These are phyloP conservation scores for Kodamaea suecica DNA, from an alignment of 1,139 yeast genomes.

Conservation along the genomic window DNA sequence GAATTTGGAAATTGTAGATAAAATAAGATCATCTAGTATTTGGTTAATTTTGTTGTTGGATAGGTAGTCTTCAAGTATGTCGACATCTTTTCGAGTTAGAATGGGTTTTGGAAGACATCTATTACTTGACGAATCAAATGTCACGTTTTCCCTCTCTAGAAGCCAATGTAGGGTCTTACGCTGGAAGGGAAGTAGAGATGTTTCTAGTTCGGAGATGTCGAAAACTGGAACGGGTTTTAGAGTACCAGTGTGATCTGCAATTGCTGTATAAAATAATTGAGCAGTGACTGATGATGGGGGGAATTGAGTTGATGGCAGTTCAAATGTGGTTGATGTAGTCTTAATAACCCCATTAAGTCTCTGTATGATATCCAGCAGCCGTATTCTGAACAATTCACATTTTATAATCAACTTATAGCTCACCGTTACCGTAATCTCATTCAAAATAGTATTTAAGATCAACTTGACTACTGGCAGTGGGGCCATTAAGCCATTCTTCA, in stretches of 20 bases:
- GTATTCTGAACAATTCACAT: constrained; percentile 12
- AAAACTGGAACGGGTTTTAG: constrained; percentile 21
- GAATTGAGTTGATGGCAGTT: too few relatives aligned
- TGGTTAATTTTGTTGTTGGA: constrained; percentile 8
- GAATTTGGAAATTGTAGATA: constrained; percentile 38
- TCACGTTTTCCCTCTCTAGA: constrained; percentile 54
- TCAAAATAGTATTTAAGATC: constrained; percentile 4
- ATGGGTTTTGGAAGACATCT: constrained; percentile 20
- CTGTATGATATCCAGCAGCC: constrained; percentile 13
- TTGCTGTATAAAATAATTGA: constrained; percentile 30
- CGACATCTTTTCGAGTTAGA: constrained; percentile 14
- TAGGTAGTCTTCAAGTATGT: constrained; percentile 9
- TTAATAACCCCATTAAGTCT: constrained; percentile 6
- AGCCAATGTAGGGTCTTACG: constrained; percentile 65
- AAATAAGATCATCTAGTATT: constrained; percentile 12
- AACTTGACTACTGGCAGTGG: constrained; percentile 10
- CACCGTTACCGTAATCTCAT: constrained; percentile 8
- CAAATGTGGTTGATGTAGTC: too few relatives aligned
- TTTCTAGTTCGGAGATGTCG: constrained; percentile 48
- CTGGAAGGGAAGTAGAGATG: constrained; percentile 57
- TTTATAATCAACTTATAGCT: constrained; percentile 8
- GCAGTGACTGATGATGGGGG: constrained; percentile 13
- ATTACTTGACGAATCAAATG: constrained; percentile 28
- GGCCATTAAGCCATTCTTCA: constrained; percentile 11
- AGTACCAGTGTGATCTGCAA: constrained; percentile 30